Evolutionary conservation across 805 yeast species (phyloP).

Genomic region (Saccharomyces paradoxus): DNA sequence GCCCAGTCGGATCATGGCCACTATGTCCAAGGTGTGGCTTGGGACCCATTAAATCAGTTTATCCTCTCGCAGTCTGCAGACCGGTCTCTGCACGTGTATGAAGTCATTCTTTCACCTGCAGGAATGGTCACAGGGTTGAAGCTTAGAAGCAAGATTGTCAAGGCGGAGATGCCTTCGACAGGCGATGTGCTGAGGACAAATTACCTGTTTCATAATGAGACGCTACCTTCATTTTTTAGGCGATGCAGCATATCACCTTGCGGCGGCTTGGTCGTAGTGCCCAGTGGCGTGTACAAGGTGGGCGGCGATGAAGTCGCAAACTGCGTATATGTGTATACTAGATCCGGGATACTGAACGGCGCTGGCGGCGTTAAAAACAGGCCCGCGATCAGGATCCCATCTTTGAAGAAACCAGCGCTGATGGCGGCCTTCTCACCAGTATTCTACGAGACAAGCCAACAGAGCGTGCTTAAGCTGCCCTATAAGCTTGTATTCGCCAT

Average conservation of each 20-base stretch:
- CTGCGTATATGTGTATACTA: slow-evolving; percentile 71
- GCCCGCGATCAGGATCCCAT: slow-evolving; percentile 76
- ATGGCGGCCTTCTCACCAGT: slow-evolving; percentile 74
- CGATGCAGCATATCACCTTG: slow-evolving; percentile 83
- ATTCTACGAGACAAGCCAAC: slow-evolving; percentile 31
- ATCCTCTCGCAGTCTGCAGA: slow-evolving; percentile 89
- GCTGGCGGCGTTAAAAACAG: slow-evolving; percentile 35
- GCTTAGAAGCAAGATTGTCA: slow-evolving; percentile 37
- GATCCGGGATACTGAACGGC: slow-evolving; percentile 44
- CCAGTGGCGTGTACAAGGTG: slow-evolving; percentile 59
- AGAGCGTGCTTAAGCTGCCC: slow-evolving; percentile 36
- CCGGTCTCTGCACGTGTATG: slow-evolving; percentile 66
- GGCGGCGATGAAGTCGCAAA: slow-evolving; percentile 41
- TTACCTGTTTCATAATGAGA: slow-evolving; percentile 68
- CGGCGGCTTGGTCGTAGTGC: slow-evolving; percentile 71
- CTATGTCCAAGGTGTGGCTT: slow-evolving; percentile 90
- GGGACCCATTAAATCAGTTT: slow-evolving; percentile 83
- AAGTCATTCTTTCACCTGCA: slow-evolving; percentile 11
- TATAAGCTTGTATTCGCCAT: slow-evolving; percentile 85
- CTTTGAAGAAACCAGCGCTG: slow-evolving; percentile 73
- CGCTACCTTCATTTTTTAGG: slow-evolving; percentile 84
- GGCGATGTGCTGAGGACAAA: not conserved
- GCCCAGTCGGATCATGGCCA: slow-evolving; percentile 54
- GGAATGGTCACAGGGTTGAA: slow-evolving; percentile 18
- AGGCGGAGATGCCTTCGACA: slow-evolving; percentile 43